A percentile compares a stretch with the other conserved stretches of the same genome.
These are phyloP conservation scores for Globisporangium polare DNA, from an alignment of 352 stramenopile genomes.

Conservation along the genomic window DNA sequence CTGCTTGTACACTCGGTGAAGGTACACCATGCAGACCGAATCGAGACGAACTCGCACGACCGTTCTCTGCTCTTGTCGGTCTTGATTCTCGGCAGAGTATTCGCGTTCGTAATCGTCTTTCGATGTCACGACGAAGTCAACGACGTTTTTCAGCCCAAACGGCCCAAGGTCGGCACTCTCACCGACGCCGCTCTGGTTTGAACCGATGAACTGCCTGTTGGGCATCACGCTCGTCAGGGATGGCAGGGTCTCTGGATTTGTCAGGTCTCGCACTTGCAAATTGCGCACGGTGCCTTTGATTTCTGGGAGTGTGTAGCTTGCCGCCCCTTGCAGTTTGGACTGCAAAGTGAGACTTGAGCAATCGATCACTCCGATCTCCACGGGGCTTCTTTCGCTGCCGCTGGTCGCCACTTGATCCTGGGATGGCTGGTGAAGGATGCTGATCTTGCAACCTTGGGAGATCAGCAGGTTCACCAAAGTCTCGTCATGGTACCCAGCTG, in stretches of 20 bases:
- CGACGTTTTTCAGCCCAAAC: slow-evolving; percentile 58
- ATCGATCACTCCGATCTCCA: slow-evolving; percentile 17
- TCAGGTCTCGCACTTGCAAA: slow-evolving; percentile 67
- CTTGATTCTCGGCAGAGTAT: slow-evolving; percentile 8
- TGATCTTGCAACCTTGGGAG: slow-evolving; percentile 32
- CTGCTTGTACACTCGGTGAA: slow-evolving; percentile 87
- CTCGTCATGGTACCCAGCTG: slow-evolving; percentile 14
- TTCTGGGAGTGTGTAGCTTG: slow-evolving; percentile 11
- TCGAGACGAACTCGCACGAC: slow-evolving; percentile 60
- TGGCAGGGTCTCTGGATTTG: slow-evolving; percentile 32
- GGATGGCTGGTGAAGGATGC: slow-evolving; percentile 36
- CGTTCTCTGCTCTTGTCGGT: slow-evolving; percentile 14
- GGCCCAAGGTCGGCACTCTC: slow-evolving; percentile 33
- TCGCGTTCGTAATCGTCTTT: background rate
- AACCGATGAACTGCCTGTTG: slow-evolving; percentile 71
- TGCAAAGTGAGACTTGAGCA: slow-evolving; percentile 19
- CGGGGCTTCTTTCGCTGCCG: background rate
- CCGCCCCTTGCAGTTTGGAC: background rate
- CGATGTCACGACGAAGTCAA: slow-evolving; percentile 53
- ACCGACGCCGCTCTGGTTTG: slow-evolving; percentile 43
- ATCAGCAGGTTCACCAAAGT: slow-evolving; percentile 21
- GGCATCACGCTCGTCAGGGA: slow-evolving; percentile 31
- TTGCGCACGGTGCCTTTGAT: slow-evolving; percentile 69
- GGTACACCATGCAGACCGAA: slow-evolving; percentile 75
- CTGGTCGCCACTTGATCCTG: slow-evolving; percentile 3